Conservation (phyloP, 2,329 filamentous ascomycete species). For the Colletotrichum sp. region DNA sequence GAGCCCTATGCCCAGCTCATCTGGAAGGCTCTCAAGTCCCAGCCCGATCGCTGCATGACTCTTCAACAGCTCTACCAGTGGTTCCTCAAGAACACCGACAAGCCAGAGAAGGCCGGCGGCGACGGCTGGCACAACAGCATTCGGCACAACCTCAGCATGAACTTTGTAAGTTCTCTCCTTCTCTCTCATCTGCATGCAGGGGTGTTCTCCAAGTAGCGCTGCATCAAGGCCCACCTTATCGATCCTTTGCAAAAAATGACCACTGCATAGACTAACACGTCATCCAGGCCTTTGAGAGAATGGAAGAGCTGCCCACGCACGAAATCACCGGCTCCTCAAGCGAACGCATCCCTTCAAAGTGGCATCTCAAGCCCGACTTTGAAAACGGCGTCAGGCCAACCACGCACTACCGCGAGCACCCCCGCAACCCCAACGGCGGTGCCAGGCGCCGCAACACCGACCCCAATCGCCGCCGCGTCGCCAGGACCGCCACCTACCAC, state of each 20-base stretch:
- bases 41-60: constrained; percentile 71
- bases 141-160: constrained; percentile 96
- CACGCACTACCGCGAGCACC: constrained; percentile 64
- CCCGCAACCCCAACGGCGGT: not conserved
- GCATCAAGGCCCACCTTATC: not conserved
- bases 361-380: constrained; percentile 77
- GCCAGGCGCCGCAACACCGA: not conserved
- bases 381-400: constrained; percentile 81
- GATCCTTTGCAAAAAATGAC: not conserved
- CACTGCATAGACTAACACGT: not conserved
- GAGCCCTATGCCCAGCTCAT: constrained; percentile 86
- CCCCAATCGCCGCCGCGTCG: constrained; percentile 14
- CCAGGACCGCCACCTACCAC: constrained; percentile 21
- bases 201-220: not conserved
- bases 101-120: constrained; percentile 61
- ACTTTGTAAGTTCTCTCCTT: constrained; percentile 66
- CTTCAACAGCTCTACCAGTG: constrained; percentile 90
- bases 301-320: constrained; percentile 48
- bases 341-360: constrained; percentile 70
- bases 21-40: constrained; percentile 74
- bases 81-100: constrained; percentile 84
- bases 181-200: not conserved
- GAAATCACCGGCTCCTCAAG: not conserved
- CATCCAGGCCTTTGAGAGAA: constrained; percentile 47
- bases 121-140: constrained; percentile 97